Conservation (phyloP, 2,329 filamentous ascomycete genomes). For the Colletotrichum lindemuthianum region DNA sequence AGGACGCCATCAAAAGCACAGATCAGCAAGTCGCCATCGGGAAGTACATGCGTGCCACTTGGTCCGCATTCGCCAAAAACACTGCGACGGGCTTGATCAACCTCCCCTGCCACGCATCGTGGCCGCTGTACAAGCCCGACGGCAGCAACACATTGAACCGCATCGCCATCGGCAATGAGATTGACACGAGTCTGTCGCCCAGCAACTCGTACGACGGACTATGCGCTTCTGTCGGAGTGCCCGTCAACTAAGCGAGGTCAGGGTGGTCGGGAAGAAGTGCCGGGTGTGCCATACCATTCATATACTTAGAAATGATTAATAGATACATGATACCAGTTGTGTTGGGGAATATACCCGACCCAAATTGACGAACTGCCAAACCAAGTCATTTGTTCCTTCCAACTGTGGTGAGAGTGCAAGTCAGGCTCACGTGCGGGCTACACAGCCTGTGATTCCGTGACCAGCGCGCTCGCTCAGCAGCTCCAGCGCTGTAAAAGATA, state of each 20-base stretch:
- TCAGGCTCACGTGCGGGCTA: too few species aligned
- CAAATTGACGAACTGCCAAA: too few species aligned
- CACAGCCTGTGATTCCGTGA: too few species aligned
- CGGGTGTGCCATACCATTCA: not conserved
- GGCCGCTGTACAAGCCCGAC: conserved; percentile 38
- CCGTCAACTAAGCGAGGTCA: conserved; percentile 3
- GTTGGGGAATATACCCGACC: too few species aligned
- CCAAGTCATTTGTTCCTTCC: too few species aligned
- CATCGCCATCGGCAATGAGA: conserved; percentile 41
- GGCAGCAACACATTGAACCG: conserved; percentile 40
- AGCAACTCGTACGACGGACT: conserved; percentile 24
- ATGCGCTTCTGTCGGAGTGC: conserved; percentile 16
- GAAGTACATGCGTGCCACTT: conserved; percentile 49
- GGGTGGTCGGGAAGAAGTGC: not conserved
- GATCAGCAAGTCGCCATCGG: conserved; percentile 43
- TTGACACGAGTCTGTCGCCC: conserved; percentile 41
- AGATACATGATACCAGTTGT: too few species aligned
- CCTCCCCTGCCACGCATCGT: conserved; percentile 40
- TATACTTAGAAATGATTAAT: too few species aligned
- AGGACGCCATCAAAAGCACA: conserved; percentile 38
- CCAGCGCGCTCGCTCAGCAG: too few species aligned
- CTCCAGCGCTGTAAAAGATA: conserved; percentile 2
- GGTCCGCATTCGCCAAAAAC: conserved; percentile 51
- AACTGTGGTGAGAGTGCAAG: too few species aligned
- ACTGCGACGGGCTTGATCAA: conserved; percentile 44